Conservation (phyloP, 257 asterid species). For the Vinca minor region DNA sequence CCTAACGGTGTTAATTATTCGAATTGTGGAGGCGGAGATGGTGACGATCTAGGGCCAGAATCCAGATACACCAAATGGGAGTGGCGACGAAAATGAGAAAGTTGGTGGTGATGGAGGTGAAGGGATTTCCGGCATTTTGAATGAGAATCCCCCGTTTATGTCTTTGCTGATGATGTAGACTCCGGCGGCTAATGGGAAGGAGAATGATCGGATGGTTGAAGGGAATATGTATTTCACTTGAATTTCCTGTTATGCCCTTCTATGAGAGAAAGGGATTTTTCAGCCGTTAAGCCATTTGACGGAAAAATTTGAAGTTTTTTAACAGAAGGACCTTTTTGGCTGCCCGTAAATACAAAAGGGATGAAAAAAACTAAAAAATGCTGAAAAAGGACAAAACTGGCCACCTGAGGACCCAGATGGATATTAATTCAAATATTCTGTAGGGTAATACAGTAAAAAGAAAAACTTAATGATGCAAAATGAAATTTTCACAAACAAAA, state of each 20-base stretch:
- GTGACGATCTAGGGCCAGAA: conserved; percentile 46
- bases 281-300: no score
- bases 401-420: no score
- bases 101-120: conserved; percentile 20
- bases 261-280: no score
- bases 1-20: conserved; percentile 21
- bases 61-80: conserved; percentile 40
- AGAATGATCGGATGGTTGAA: conserved; percentile 24
- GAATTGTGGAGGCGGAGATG: conserved; percentile 14
- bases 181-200: conserved; percentile 31
- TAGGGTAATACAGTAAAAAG: no score
- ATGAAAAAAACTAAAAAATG: no score
- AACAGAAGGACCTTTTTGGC: no score
- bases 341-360: no score
- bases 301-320: no score
- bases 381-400: no score
- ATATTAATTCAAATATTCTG: no score
- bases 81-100: conserved; percentile 27
- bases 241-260: no score
- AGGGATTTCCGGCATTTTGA: conserved; percentile 10
- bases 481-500: background rate
- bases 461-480: background rate
- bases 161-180: conserved; percentile 58
- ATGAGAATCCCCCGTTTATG: conserved; percentile 39
- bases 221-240: conserved; percentile 35